These are phyloP conservation scores for Wickerhamomyces subpelliculosus DNA, from an alignment of 805 yeast species.

Conservation along the genomic window DNA sequence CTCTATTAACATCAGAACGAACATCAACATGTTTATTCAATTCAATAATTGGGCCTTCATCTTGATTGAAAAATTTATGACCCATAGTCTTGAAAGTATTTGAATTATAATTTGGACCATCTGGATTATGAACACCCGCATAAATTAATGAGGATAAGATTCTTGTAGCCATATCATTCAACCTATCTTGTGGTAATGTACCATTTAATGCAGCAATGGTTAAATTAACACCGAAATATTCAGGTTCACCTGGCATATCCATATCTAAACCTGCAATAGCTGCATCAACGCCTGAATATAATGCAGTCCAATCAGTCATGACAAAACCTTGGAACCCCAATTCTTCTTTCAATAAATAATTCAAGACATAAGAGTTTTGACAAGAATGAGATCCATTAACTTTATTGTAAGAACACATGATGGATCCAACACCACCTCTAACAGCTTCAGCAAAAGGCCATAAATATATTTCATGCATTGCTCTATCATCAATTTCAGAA, in stretches of 20 bases:
- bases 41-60: conserved; percentile 28
- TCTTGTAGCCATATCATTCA: conserved; percentile 41
- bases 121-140: conserved; percentile 35
- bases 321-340: conserved; percentile 46
- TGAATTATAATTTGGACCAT: conserved; percentile 27
- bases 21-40: conserved; percentile 44
- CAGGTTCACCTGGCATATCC: conserved; percentile 58
- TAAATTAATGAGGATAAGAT: conserved; percentile 38
- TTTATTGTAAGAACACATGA: conserved; percentile 55
- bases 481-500: conserved; percentile 45
- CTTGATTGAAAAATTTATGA: conserved; percentile 31
- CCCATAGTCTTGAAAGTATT: conserved; percentile 32
- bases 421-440: conserved; percentile 37
- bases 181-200: conserved; percentile 30
- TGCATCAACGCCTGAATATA: conserved; percentile 36
- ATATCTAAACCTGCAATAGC: conserved; percentile 49
- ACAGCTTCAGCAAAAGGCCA: conserved; percentile 53
- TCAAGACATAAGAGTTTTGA: conserved; percentile 33
- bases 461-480: conserved; percentile 52
- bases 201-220: conserved; percentile 33
- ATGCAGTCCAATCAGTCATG: conserved; percentile 57
- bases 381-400: conserved; percentile 51
- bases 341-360: conserved; percentile 41
- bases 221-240: conserved; percentile 39
- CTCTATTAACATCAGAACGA: conserved; percentile 29